phyloP scores from a whole-genome alignment of 2,329 filamentous ascomycete genomes.

The Zasmidium cellare region DNA sequence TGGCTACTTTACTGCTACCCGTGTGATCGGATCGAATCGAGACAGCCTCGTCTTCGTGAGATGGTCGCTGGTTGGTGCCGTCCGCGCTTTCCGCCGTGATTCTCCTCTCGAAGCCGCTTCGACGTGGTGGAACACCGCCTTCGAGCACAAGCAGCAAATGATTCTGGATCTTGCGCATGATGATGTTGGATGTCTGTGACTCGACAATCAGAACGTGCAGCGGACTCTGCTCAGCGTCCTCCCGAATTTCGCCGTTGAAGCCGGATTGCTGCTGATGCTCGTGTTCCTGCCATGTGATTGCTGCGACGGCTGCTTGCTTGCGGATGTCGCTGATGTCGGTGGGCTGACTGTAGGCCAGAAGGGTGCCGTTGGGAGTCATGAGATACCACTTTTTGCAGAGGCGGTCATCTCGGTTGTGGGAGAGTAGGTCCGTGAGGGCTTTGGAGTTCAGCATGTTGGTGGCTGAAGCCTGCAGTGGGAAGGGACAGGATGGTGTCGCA shows the following conservation, averaged over 20 bases:
- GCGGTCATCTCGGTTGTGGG: conserved; percentile 43
- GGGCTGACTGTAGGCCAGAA: conserved; percentile 51
- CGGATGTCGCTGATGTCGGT: conserved; percentile 51
- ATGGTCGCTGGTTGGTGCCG: conserved; percentile 33
- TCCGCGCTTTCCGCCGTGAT: conserved; percentile 46
- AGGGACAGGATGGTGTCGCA: background rate
- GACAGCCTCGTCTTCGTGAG: conserved; percentile 8
- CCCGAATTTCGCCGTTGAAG: conserved; percentile 20
- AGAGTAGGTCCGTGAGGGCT: conserved; percentile 44
- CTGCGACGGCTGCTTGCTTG: conserved; percentile 50
- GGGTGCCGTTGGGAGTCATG: conserved; percentile 53
- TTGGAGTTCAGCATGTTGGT: conserved; percentile 44
- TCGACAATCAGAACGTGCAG: conserved; percentile 50
- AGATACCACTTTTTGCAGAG: conserved; percentile 47
- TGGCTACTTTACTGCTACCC: conserved; percentile 25
- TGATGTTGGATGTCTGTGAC: conserved; percentile 46
- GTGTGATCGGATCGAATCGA: conserved; percentile 5
- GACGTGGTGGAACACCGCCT: conserved; percentile 46
- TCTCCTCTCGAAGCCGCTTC: conserved; percentile 39
- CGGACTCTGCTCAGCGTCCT: conserved; percentile 15
- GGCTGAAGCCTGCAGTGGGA: background rate
- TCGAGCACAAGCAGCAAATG: conserved; percentile 50
- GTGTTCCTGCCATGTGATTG: conserved; percentile 52
- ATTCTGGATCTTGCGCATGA: conserved; percentile 48
- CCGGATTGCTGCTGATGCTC: conserved; percentile 14